Conservation (phyloP, 2,329 filamentous ascomycete species). For the Ambrosiella xylebori region DNA sequence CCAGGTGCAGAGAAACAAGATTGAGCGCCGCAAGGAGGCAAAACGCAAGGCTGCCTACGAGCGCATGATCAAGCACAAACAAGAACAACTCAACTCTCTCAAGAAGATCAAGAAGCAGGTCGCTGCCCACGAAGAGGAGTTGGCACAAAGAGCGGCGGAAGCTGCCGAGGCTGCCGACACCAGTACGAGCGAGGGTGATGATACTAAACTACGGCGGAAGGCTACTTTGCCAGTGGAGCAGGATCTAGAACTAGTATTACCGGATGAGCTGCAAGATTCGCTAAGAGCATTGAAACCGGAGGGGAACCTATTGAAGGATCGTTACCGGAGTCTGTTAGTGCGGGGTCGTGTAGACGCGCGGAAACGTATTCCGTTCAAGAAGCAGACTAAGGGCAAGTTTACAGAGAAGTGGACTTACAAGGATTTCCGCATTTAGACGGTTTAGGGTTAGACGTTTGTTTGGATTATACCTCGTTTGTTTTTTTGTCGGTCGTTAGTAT, state of each 20-base stretch:
- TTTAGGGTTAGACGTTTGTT: not conserved
- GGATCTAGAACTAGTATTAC: conserved; percentile 61
- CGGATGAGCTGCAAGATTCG: conserved; percentile 70
- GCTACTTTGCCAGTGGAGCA: conserved; percentile 53
- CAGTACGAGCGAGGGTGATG: conserved; percentile 40
- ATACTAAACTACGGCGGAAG: conserved; percentile 50
- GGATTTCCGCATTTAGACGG: conserved; percentile 44
- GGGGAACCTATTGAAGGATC: conserved; percentile 83
- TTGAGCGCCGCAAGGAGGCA: conserved; percentile 74
- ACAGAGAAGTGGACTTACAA: conserved; percentile 98
- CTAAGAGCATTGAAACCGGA: conserved; percentile 75
- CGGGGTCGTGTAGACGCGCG: conserved; percentile 78
- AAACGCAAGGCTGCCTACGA: conserved; percentile 64
- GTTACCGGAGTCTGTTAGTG: conserved; percentile 76
- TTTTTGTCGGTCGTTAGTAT: conserved; percentile 5
- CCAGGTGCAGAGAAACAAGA: conserved; percentile 68
- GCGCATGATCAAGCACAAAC: conserved; percentile 53
- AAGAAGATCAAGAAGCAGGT: conserved; percentile 52
- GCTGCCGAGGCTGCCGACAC: conserved; percentile 22
- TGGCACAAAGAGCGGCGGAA: conserved; percentile 27
- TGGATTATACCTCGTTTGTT: not conserved
- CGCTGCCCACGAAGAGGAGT: conserved; percentile 35
- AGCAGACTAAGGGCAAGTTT: conserved; percentile 61
- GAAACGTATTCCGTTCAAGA: conserved; percentile 60
- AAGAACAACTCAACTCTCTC: conserved; percentile 53